Base-by-base conservation (phyloP, 768 basidiomycete genomes). In the Artomyces pyxidatus region DNA sequence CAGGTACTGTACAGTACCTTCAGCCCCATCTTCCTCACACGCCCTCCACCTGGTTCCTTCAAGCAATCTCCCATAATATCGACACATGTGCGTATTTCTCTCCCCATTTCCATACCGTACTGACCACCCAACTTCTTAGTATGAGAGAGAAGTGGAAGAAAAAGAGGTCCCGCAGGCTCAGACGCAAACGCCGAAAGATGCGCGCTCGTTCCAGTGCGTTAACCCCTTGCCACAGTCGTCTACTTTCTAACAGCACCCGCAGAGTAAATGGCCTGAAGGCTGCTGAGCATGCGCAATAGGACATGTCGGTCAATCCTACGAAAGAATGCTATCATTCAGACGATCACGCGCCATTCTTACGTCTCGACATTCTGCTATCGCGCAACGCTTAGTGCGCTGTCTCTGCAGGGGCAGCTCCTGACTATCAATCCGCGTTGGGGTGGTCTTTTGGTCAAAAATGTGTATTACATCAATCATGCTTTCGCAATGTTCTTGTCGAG, bases 91-190 rank as follows among this genome's bases (percentile, higher is more conserved):
- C 30, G 41, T 42, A 12, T 21, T 30, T 42, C 19, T 37, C 45
- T 46, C 42, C 29, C n/a, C n/a, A n/a, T n/a, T n/a, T n/a, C n/a
- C n/a, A n/a, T n/a, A n/a, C n/a, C 25, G 40, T 32, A 3, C 29
- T 25, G 32, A 39, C 16, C 23, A 50, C 23, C 41, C 44, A 11
- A 0, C 28, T 10, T 16, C n/a, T 12, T 47, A 85, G 79, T 57
- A 91, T 90, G 88, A 88, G 88, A 87, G 88, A 90, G 71, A 91
- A 91, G 83, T 91, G 88, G 88, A 90, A 90, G 82, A 92, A 92
- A 74, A 92, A 92, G 78, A 80, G 88, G 66, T 88, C 88, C 57
- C 83, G 88, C 68, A 87, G 89, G 66, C 89, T 92, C 74, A 78
- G 89, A 66, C 85, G 88, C 71, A 92, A 92, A 65, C 86, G 88